Base-by-base conservation (phyloP, 441 rosid species). In the Gossypium schwendimanii region DNA sequence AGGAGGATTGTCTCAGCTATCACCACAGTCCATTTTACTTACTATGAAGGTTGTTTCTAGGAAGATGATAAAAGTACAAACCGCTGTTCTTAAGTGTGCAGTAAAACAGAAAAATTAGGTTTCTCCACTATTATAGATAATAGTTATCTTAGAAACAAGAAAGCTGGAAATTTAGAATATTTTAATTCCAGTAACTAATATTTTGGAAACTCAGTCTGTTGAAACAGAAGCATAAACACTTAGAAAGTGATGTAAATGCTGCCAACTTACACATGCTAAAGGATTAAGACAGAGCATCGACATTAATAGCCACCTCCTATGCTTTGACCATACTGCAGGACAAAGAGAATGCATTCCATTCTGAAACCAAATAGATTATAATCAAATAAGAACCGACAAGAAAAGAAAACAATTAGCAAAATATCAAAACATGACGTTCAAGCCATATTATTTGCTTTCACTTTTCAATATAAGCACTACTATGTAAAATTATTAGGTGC, bases 321-420 rank as follows among this genome's bases (percentile, higher is more conserved):
- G 98, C 84, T 89, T 92, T 69, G 98, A 92, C 99, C 98, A 94
- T 55, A 94, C 80, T 50, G 98, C 96, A 58, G 99, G 98, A 81
- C 99, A 94, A 11, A 94, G 87, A 54, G 98, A 94, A 82, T 94
- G 99, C 87, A 92, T 85, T 52, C 99, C 99, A 79, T 87, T 91
- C 99, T 94, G 92, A 3, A 59, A 75, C 20, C 53, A 78, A 68
- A 70, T 10, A 77, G 60, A 20, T 53, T 8, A 79, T 20, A 68
- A 50, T 20, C 6, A 18, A 18, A 53, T 72, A 23, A 80, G 71
- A 63, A 1, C 4, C 21, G 5, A 36, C 4, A 59, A 47, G 58
- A 26, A 47, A 31, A 15, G 4, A n/a, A 0, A 55, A 39, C 2
- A 71, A 58, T 44, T 58, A 2, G 10, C 15, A 12, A 58, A 57